Base-by-base conservation (phyloP, 225 moss, liverwort and hornwort genomes). In the Marchantia polymorpha region DNA sequence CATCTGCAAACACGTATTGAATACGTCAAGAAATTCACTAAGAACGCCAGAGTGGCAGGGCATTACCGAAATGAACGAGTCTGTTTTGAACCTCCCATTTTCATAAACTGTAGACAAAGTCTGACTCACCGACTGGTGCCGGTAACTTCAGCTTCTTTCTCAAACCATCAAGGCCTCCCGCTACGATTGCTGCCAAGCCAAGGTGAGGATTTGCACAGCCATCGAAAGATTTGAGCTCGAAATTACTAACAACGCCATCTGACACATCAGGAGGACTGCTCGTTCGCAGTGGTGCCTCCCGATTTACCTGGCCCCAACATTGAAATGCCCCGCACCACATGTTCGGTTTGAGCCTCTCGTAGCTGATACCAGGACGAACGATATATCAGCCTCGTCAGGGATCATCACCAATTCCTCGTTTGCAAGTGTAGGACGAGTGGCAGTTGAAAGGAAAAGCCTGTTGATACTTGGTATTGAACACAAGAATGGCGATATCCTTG, bases 181-280 rank as follows among this genome's bases (percentile, higher is more conserved):
- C 94, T 23, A 92, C 72, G 52, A 94, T 76, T 68, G 94, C 88
- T 64, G 94, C 92, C 77, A 96, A 84, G 56, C 91, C 91, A 84
- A 94, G 83, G 81, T 96, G 87, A 26, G 96, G 92, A 80, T 96
- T 92, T 8, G 84, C 90, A 87, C 92, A 92, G 31, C 91, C 96
- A 79, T 94, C 94, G 60, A 96, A 94, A 17, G 90, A 87, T 81
- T 87, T 90, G 53, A 96, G 77, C 87, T 96, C 96, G 80, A 94
- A 83, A 85, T 89, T 90, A 81, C 80, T 94, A 52, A 92, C 90
- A 17, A 84, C 79, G 23, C 89, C 92, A 0, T 85, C 85, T 77
- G 83, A 87, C 59, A 87, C 85, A 47, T 79, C 86, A 48, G 89
- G 83, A 39, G 91, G 81, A 56, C 93, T 88, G 27, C 86, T 74